phyloP scores from a whole-genome alignment of 331 rosid genomes.

The Arachis monticola region DNA sequence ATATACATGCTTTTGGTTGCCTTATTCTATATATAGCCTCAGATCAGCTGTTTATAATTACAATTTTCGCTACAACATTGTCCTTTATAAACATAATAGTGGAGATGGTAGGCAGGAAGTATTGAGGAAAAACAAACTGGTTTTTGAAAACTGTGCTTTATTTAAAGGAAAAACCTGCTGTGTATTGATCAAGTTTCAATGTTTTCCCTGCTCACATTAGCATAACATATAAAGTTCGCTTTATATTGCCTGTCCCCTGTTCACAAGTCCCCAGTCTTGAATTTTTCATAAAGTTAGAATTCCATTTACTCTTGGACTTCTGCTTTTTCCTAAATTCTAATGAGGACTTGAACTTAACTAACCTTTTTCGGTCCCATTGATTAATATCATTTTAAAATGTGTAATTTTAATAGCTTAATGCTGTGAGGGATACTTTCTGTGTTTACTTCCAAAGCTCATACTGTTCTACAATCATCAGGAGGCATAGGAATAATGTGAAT shows the following conservation, averaged over 20 bases:
- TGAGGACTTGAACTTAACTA: too few species aligned
- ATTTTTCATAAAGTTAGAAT: too few species aligned
- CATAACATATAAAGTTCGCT: slow-evolving; percentile 1
- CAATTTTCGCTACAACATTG: slow-evolving; percentile 1
- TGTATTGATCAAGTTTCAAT: slow-evolving; percentile 15
- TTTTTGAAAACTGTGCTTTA: slow-evolving; percentile 1
- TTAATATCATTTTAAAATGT: slow-evolving; percentile 12
- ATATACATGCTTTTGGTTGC: slow-evolving; percentile 5
- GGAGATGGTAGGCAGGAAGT: slow-evolving; percentile 24
- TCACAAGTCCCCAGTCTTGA: too few species aligned
- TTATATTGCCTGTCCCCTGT: too few species aligned
- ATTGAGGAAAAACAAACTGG: background rate
- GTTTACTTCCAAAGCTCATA: background rate
- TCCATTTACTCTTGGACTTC: too few species aligned
- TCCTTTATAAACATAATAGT: slow-evolving; percentile 1
- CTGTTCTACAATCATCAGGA: background rate
- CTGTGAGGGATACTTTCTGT: slow-evolving; percentile 28
- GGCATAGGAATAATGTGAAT: background rate
- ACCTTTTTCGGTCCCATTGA: background rate
- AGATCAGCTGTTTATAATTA: background rate
- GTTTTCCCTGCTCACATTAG: slow-evolving; percentile 6
- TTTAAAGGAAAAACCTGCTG: slow-evolving; percentile 13
- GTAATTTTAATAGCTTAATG: background rate
- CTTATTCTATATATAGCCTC: background rate
- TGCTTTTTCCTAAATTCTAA: too few species aligned